Conservation (phyloP, 1,139 yeast genomes). For the Entelexis sorbosivorans region DNA sequence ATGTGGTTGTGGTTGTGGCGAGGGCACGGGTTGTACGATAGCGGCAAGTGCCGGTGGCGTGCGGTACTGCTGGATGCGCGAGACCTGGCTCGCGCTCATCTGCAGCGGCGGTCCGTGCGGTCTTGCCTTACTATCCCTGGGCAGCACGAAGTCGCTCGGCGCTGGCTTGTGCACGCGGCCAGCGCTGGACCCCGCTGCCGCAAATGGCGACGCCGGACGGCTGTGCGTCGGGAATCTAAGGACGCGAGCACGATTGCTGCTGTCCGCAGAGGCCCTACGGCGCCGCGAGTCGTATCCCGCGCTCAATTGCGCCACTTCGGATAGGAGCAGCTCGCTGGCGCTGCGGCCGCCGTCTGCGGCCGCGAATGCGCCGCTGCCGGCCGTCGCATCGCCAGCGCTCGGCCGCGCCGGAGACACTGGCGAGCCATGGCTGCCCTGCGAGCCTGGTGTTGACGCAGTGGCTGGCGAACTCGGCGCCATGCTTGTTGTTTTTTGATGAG, state of each 20-base stretch:
- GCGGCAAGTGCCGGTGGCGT: not conserved
- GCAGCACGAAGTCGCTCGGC: not conserved
- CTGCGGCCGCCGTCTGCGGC: not conserved
- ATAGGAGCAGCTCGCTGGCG: constrained; percentile 12
- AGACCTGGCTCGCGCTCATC: not conserved
- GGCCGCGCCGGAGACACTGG: not conserved
- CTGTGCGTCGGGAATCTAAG: not conserved
- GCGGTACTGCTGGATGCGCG: not conserved
- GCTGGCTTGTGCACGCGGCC: no score
- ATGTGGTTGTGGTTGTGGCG: not conserved
- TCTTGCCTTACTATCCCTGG: not conserved
- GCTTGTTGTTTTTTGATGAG: not conserved
- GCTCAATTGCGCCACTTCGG: constrained; percentile 15
- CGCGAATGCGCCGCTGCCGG: no score
- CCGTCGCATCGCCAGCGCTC: not conserved
- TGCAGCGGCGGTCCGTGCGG: not conserved
- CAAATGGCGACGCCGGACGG: no score
- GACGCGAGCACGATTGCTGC: not conserved
- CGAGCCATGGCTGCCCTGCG: not conserved
- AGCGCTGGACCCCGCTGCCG: no score
- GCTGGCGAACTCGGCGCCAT: not conserved
- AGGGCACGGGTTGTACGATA: constrained; percentile 1
- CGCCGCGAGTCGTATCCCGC: not conserved
- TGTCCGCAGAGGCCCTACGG: not conserved
- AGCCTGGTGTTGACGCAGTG: not conserved